Percentiles rank a stretch among this genome's conserved stretches.
Conservation (phyloP, 1,284 basidiomycete genomes). For the Puccinia triticina region DNA sequence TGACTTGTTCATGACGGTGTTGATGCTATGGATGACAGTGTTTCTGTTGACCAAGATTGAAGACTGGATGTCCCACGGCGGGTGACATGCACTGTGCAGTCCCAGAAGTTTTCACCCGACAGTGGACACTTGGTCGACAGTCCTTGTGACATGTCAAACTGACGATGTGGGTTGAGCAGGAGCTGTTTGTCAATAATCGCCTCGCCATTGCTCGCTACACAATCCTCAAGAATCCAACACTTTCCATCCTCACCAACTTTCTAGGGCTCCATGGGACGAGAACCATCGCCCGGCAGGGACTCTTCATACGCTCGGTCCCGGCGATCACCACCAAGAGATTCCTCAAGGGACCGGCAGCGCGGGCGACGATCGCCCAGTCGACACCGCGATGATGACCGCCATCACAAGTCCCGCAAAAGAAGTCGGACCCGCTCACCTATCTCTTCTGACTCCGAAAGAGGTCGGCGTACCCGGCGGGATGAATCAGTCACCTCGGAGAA, state of each 20-base stretch:
- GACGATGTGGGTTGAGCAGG: too few relatives aligned
- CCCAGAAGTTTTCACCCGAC: too few relatives aligned
- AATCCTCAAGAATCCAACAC: too few relatives aligned
- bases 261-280: background rate
- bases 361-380: background rate
- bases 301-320: background rate
- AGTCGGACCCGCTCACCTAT: constrained; percentile 30
- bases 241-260: background rate
- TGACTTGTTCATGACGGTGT: background rate
- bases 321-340: background rate
- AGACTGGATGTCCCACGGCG: too few relatives aligned
- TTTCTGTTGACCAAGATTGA: too few relatives aligned
- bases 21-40: background rate
- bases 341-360: background rate
- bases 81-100: too few relatives aligned
- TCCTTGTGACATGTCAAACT: too few relatives aligned
- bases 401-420: constrained; percentile 15
- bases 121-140: too few relatives aligned
- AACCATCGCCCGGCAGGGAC: background rate
- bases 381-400: constrained; percentile 8
- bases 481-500: constrained; percentile 22
- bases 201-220: too few relatives aligned
- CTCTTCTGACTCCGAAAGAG: constrained; percentile 18
- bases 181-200: too few relatives aligned
- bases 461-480: constrained; percentile 10